Base-by-base conservation (phyloP, 768 basidiomycete species). In the Phaffia australis region DNA sequence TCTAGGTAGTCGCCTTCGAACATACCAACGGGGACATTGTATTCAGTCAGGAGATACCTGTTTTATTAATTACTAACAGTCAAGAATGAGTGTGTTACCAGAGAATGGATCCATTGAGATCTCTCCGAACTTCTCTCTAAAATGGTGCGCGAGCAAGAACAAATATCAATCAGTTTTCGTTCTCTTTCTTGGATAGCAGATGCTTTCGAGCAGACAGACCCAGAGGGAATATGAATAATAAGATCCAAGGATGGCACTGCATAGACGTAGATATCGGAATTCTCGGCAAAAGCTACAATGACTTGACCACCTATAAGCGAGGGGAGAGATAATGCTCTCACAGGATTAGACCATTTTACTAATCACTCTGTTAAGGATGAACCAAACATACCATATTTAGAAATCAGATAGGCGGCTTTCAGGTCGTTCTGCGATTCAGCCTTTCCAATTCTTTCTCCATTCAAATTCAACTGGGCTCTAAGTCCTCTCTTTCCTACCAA, bases 381-480 rank as follows among this genome's bases (percentile, higher is more conserved):
- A 32, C 1, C 25, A 69, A 29, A 7, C 82, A 66, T 71, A 87
- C 88, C 83, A 71, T 83, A 79, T 71, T 81, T 82, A 63, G 83
- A 82, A 3, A 89, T 78, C 32, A 76, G 71, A 58, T 71, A 72
- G 19, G 87, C 78, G 56, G 84, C 81, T 8, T 79, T 80, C 50
- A 76, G 75, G 30, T 81, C 76, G 11, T 84, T 85, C 18, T 74
- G 77, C 83, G 87, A 85, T 23, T 89, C 87, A 1, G 79, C 81
- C 74, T 83, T 87, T 4, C 81, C 83, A 23, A 89, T 75, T 55
- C 82, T 79, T 18, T 87, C 83, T 3, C 88, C 88, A 56, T 79
- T 83, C 48, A 88, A 78, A 71, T 85, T 81, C 4, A 81, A 75
- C 56, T 80, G 78, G 60, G 79, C 80, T 68, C 83, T 79, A 1